A percentile compares a stretch with the other conserved stretches of the same genome.
Conservation (phyloP, 164 flowering plant genomes). For the Tetracentron sinense region DNA sequence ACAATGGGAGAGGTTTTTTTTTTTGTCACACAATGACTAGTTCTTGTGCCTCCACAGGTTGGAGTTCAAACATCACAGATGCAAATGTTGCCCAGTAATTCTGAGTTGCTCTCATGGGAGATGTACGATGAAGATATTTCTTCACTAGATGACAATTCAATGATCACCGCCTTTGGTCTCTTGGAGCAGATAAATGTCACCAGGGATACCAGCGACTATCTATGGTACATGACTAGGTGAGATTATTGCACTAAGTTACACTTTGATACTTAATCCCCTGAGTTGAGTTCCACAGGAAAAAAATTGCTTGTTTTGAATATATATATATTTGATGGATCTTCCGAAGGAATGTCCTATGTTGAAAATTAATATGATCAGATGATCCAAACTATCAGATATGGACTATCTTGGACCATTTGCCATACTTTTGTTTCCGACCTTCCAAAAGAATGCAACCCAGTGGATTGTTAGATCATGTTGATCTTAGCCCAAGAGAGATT, state of each 20-base stretch:
- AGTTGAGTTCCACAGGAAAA: no score
- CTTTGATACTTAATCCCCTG: background rate
- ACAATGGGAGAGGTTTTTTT: no score
- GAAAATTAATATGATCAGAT: background rate
- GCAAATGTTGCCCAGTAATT: constrained; percentile 45
- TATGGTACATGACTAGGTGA: constrained; percentile 77
- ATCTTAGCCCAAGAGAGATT: background rate
- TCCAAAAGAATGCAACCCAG: background rate
- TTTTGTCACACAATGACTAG: background rate
- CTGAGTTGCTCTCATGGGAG: constrained; percentile 41
- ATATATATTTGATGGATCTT: background rate
- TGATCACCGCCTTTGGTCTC: constrained; percentile 47
- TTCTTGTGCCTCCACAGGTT: constrained; percentile 28
- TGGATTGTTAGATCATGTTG: background rate
- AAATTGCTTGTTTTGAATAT: background rate
- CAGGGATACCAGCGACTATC: constrained; percentile 63
- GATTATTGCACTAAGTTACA: background rate
- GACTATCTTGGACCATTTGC: background rate
- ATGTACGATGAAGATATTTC: constrained; percentile 47
- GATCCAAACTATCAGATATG: background rate
- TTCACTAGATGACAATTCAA: constrained; percentile 44
- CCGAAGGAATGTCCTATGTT: background rate
- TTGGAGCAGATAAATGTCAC: constrained; percentile 80
- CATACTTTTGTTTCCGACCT: background rate
- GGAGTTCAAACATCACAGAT: constrained; percentile 63